Percentiles rank a stretch among this genome's conserved stretches.
Evolutionary conservation across 768 basidiomycete genomes (phyloP).

Genomic region (Sporobolomyces phaffii): DNA sequence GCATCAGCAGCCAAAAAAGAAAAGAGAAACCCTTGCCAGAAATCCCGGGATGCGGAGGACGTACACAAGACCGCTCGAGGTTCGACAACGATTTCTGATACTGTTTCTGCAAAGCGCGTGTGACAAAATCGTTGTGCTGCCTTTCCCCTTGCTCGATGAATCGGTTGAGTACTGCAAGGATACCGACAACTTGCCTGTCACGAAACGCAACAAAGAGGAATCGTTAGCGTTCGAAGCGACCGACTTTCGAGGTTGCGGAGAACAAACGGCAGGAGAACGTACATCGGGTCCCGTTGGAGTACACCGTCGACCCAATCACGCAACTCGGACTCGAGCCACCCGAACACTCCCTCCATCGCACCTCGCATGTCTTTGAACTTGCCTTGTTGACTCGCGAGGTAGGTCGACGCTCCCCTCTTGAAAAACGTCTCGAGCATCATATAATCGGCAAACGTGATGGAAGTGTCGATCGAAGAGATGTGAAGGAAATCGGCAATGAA

Average conservation of each 20-base stretch:
- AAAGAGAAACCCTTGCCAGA: no score
- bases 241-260: no score
- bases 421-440: constrained; percentile 92
- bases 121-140: constrained; percentile 66
- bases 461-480: constrained; percentile 66
- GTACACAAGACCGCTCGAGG: constrained; percentile 56
- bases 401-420: constrained; percentile 74
- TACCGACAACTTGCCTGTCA: constrained; percentile 77
- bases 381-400: constrained; percentile 53
- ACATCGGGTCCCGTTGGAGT: constrained; percentile 71
- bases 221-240: not conserved
- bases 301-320: constrained; percentile 78
- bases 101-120: constrained; percentile 71
- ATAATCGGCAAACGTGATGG: constrained; percentile 87
- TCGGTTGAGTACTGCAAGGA: constrained; percentile 70
- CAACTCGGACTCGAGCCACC: constrained; percentile 76
- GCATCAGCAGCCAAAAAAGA: not conserved
- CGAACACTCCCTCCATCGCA: constrained; percentile 91
- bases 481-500: constrained; percentile 89
- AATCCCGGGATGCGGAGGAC: constrained; percentile 41
- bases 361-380: constrained; percentile 55
- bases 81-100: constrained; percentile 53
- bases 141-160: constrained; percentile 72
- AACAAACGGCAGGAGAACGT: constrained; percentile 42
- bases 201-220: not conserved